Conservation (phyloP, 2,329 filamentous ascomycete species). For the Phialophora expanda region DNA sequence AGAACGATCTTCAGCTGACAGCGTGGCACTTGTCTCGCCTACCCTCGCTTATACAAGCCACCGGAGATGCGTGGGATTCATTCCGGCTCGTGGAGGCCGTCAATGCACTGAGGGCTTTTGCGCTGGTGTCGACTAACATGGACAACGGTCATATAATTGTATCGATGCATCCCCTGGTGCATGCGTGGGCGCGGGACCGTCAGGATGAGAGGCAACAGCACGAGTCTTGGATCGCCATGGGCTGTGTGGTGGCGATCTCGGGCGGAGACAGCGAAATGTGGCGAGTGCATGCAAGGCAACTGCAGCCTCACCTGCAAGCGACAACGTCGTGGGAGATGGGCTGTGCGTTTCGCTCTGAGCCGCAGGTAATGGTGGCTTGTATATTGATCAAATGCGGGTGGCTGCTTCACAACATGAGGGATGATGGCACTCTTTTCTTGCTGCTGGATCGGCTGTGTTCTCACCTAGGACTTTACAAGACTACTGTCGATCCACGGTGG, state of each 20-base stretch:
- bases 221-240: constrained; percentile 37
- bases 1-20: constrained; percentile 18
- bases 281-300: constrained; percentile 16
- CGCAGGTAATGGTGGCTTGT: neutral
- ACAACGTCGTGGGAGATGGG: constrained; percentile 21
- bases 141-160: constrained; percentile 31
- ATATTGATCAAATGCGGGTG: constrained; percentile 27
- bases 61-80: constrained; percentile 41
- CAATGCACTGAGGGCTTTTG: constrained; percentile 42
- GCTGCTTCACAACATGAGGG: constrained; percentile 1
- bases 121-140: constrained; percentile 38
- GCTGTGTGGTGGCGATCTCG: constrained; percentile 33
- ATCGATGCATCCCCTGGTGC: constrained; percentile 47
- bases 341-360: constrained; percentile 12
- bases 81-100: constrained; percentile 41
- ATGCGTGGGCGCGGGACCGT: constrained; percentile 46
- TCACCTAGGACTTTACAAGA: constrained; percentile 2
- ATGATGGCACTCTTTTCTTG: constrained; percentile 11
- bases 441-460: constrained; percentile 11
- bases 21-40: constrained; percentile 36
- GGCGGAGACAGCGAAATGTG: constrained; percentile 15
- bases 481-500: neutral
- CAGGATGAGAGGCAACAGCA: constrained; percentile 35
- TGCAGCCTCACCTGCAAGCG: constrained; percentile 33
- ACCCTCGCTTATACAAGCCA: constrained; percentile 31